These are phyloP conservation scores for Dothideomycetidae sp. DNA, from an alignment of 2,329 filamentous ascomycete species.

Conservation along the genomic window DNA sequence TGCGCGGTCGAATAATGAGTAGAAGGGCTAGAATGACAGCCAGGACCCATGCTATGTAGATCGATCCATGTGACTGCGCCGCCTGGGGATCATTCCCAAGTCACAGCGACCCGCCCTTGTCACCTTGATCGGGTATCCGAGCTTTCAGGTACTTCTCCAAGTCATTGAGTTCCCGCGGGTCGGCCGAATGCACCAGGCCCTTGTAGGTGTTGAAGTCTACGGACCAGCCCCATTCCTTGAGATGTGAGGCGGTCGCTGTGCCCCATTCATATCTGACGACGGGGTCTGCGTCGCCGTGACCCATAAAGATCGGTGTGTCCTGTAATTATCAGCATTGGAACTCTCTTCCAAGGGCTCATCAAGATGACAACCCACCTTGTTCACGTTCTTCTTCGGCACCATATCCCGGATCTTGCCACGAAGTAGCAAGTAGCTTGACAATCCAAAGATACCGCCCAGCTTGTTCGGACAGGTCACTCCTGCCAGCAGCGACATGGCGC, in stretches of 20 bases:
- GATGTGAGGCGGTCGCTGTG: constrained; percentile 46
- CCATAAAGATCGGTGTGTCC: constrained; percentile 75
- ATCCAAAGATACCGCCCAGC: constrained; percentile 73
- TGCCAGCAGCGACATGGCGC: constrained; percentile 69
- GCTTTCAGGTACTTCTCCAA: constrained; percentile 51
- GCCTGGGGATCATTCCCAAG: not conserved
- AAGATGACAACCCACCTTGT: constrained; percentile 16
- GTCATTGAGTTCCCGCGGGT: constrained; percentile 65
- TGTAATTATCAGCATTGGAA: too few species aligned
- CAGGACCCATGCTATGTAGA: not conserved
- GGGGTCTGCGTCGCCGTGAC: constrained; percentile 65
- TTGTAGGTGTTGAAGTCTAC: constrained; percentile 69
- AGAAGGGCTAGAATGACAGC: not conserved
- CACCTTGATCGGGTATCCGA: constrained; percentile 36
- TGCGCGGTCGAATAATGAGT: not conserved
- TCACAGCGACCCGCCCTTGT: constrained; percentile 15
- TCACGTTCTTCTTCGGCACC: constrained; percentile 34
- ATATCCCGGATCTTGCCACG: constrained; percentile 47
- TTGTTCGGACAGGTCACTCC: constrained; percentile 61
- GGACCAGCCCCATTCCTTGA: constrained; percentile 57
- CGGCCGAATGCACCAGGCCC: constrained; percentile 61
- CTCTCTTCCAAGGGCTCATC: too few species aligned
- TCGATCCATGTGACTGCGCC: not conserved
- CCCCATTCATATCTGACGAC: constrained; percentile 60
- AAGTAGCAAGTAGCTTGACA: constrained; percentile 71